Evolutionary conservation across 257 asterid genomes (phyloP).

Genomic region (Perilla frutescens): DNA sequence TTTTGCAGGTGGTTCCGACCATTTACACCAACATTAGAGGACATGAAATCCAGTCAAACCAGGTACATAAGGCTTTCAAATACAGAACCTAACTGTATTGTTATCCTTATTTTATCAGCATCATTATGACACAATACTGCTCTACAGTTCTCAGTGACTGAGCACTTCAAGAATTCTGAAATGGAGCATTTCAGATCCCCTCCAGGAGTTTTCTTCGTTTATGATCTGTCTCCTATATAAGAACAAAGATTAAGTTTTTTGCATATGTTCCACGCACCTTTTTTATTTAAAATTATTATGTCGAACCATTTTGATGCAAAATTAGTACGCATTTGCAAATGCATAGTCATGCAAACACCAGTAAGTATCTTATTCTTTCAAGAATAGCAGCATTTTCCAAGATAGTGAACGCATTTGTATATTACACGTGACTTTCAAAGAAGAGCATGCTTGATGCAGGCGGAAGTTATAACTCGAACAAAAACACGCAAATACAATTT

Average conservation of each 20-base stretch:
- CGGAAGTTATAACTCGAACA: too few relatives aligned
- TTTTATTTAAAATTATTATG: background rate
- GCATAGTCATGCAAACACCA: background rate
- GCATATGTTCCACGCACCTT: conserved; percentile 9
- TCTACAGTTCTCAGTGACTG: conserved; percentile 95
- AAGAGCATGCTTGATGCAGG: too few relatives aligned
- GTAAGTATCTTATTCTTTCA: background rate
- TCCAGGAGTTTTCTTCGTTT: conserved; percentile 94
- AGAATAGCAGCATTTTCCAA: background rate
- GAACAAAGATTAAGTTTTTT: conserved; percentile 9
- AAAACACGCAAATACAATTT: too few relatives aligned
- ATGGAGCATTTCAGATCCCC: conserved; percentile 59
- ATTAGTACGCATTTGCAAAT: too few relatives aligned
- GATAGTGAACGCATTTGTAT: conserved; percentile 10
- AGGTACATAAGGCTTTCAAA: conserved; percentile 55
- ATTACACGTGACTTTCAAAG: conserved; percentile 83
- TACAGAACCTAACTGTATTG: conserved; percentile 1
- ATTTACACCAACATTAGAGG: conserved; percentile 77
- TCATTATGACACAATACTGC: conserved; percentile 13
- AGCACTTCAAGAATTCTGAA: conserved; percentile 78
- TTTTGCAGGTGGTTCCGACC: conserved; percentile 96
- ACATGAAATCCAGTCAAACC: conserved; percentile 79
- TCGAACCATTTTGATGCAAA: background rate
- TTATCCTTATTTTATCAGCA: background rate
- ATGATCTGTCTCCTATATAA: conserved; percentile 80